Percentiles rank a stretch among this genome's conserved stretches.
Conservation (phyloP, 345 rosid genomes). For the thale cress (Arabidopsis thaliana) region TAIR10.1 NC_003071.7:7200501-7201000, state of each 20-base stretch:
- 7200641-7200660: slow-evolving; percentile 44
- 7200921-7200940: slow-evolving; percentile 66
- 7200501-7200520: too few relatives aligned
- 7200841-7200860: neutral
- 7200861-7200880: slow-evolving; percentile 54
- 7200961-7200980: slow-evolving; percentile 78
- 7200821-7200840: neutral
- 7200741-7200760: neutral
- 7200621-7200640: neutral
- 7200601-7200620: slow-evolving; percentile 26
- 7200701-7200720: slow-evolving; percentile 24
- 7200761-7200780: slow-evolving; percentile 27
- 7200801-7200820: slow-evolving; percentile 3
- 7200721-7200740: slow-evolving; percentile 26
- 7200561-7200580: neutral
- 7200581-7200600: neutral
- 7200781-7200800: slow-evolving; percentile 41
- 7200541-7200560: neutral
- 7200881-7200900: slow-evolving; percentile 58
- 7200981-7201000: slow-evolving; percentile 68
- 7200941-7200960: slow-evolving; percentile 51
- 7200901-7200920: slow-evolving; percentile 51
- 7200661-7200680: slow-evolving; percentile 45
- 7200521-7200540: neutral
- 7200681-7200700: slow-evolving; percentile 38